Percentiles rank a stretch among this genome's conserved stretches.
phyloP scores from a whole-genome alignment of 768 basidiomycete genomes.

The Mycena albidolilacea region DNA sequence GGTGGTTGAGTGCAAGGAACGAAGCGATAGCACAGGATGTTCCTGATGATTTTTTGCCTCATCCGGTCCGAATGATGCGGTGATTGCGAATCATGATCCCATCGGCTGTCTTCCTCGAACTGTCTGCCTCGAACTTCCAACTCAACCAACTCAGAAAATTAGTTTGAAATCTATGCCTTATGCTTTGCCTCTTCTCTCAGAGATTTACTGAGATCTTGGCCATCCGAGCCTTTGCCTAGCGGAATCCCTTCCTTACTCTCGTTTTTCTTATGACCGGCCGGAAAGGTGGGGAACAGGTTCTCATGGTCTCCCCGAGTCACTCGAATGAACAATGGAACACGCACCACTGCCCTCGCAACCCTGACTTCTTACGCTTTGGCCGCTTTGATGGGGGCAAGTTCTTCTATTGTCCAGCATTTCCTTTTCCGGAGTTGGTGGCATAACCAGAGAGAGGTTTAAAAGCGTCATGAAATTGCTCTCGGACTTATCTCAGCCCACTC shows the following conservation, averaged over 20 bases:
- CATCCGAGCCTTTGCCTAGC: too few relatives aligned
- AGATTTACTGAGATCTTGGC: too few relatives aligned
- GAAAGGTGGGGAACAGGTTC: too few relatives aligned
- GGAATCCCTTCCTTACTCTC: too few relatives aligned
- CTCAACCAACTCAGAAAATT: too few relatives aligned
- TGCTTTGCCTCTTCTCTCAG: too few relatives aligned
- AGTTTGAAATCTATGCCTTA: too few relatives aligned
- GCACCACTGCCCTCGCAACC: background rate
- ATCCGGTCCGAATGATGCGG: background rate
- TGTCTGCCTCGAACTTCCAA: too few relatives aligned
- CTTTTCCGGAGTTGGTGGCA: slow-evolving; percentile 29
- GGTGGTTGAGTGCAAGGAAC: slow-evolving; percentile 22
- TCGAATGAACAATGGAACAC: slow-evolving; percentile 12
- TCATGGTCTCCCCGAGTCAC: background rate
- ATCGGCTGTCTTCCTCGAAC: background rate
- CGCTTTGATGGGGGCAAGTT: slow-evolving; percentile 9
- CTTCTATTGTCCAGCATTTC: slow-evolving; percentile 20
- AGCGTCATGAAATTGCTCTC: background rate
- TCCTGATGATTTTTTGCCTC: background rate
- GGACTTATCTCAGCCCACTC: background rate
- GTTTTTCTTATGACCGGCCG: too few relatives aligned
- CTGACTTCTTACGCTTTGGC: background rate
- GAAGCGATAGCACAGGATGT: background rate
- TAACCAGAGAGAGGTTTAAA: background rate
- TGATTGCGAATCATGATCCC: background rate